Evolutionary conservation across 257 asterid species (phyloP).

Genomic region (Penstemon barbatus): DNA sequence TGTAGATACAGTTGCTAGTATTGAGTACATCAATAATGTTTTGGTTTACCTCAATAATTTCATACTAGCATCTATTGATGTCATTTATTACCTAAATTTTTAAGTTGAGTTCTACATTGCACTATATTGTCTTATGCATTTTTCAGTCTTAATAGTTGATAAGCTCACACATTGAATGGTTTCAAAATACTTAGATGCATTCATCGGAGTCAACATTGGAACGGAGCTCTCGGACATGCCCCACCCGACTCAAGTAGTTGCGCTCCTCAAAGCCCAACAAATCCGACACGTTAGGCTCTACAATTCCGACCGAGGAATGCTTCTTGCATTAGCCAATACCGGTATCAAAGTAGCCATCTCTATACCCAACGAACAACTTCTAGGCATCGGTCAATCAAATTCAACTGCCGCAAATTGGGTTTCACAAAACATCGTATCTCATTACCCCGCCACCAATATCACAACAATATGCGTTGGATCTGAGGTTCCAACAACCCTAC

Average conservation of each 20-base stretch:
- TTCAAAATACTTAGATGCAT: slow-evolving; percentile 33
- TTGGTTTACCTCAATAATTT: too few species aligned
- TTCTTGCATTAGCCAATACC: slow-evolving; percentile 56
- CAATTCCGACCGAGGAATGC: slow-evolving; percentile 58
- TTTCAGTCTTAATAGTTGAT: too few species aligned
- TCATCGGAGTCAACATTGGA: slow-evolving; percentile 63
- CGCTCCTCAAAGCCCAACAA: slow-evolving; percentile 66
- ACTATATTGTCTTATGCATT: too few species aligned
- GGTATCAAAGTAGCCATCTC: slow-evolving; percentile 55
- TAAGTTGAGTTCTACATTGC: too few species aligned
- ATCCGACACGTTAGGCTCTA: slow-evolving; percentile 55
- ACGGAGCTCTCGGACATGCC: slow-evolving; percentile 70
- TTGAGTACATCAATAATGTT: too few species aligned
- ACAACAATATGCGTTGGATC: slow-evolving; percentile 67
- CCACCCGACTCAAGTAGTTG: slow-evolving; percentile 56
- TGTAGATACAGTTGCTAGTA: too few species aligned
- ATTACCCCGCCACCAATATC: slow-evolving; percentile 65
- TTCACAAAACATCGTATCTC: slow-evolving; percentile 50
- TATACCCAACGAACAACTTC: slow-evolving; percentile 62
- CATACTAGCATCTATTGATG: too few species aligned
- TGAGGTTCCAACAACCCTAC: slow-evolving; percentile 56
- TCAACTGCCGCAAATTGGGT: slow-evolving; percentile 76
- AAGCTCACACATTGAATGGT: too few species aligned
- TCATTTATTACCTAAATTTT: too few species aligned
- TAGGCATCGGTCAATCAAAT: slow-evolving; percentile 66